Evolutionary conservation across 306 rosid species (phyloP), one percentile per base, ranked within the genome.

Genomic region (Pyrus betulifolia): DNA sequence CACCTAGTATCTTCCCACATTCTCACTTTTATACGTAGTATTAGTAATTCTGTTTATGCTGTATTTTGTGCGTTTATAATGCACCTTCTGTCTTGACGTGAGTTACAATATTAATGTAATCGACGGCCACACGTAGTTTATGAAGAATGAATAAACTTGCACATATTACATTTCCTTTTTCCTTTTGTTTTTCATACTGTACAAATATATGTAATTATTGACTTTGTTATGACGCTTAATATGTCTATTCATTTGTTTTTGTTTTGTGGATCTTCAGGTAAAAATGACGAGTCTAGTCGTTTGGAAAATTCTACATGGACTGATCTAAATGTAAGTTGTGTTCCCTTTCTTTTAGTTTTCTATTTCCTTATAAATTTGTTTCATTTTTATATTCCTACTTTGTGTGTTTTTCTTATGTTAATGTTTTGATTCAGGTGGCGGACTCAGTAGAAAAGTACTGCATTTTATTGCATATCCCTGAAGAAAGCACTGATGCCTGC

Each of bases 291-390:
- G 58, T 85, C 91, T 62, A 76, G 76, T 66, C 57, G 19, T 38
- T 81, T 85, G 81, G 86, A 88, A 67, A 72, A 76, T 30, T 73
- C 87, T 23, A 85, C 87, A 52, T 88, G 91, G 91, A 81, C 77
- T 7, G 78, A 80, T 71, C 10, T 31, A 59, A 81, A 74, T 3
- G 91, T 81, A 57, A 15, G 79, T 21, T 73, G 49, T 31, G 17
- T 61, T 70, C 23, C 67, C 54, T 60, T 58, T 9, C 61, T 49
- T 64, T 49, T 13, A 1, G 46, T 71, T 61, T 70, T 68, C 21
- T 74, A 12, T 64, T 64, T 57, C 18, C 42, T 25, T 28, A 35
- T 22, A 40, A 64, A 61, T 74, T n/a, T 62, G 11, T 18, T 60
- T 10, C 46, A 22, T 42, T 13, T 10, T 28, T 55, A 57, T 63